Base-by-base conservation (phyloP, 345 rosid genomes). In the Linum trigynum region DNA sequence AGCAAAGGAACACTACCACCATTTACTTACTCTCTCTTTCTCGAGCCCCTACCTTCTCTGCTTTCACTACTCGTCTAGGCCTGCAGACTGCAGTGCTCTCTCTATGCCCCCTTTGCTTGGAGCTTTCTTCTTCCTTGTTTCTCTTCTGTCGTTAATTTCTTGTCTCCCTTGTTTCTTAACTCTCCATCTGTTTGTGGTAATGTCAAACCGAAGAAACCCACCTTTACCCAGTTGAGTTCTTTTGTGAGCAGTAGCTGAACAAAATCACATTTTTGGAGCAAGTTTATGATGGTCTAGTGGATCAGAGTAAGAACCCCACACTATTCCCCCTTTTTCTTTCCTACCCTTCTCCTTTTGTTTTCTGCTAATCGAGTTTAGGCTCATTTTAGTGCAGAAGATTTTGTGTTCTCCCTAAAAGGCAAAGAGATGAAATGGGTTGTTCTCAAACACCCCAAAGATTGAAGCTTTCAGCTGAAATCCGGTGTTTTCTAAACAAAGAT, bases 11-110 rank as follows among this genome's bases (percentile, higher is more conserved):
- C 61, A 57, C 23, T 37, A 57, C 62, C 16, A 10, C 8, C 6
- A 7, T 42, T 10, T 51, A 57, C 38, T 15, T 9, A 67, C 81
- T 79, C 81, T 76, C 72, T 74, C 83, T 74, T 65, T 72, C 85
- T 78, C 83, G 76, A 75, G 80, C 80, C 87, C 81, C 81, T 17
- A 71, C 77, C 68, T 57, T 56, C 62, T 51, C 32, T 58, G 16
- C 43, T 62, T 35, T 11, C 40, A 6, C 35, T 11, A 11, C 53
- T 61, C 65, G 32, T 37, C 16, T 17, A 57, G 5, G 61, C 55
- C 66, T 55, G 15, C 41, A 43, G 42, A 57, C 17, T 42, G 2
- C 32, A 43, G 42, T 59, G 48, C 6, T 61, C 64, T 64, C 64
- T 48, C 38, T 23, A 7, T 35, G 6, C 14, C 14, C 51, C 7